Evolutionary conservation across 805 yeast genomes (phyloP).

Genomic region (Candida nanaspora): DNA sequence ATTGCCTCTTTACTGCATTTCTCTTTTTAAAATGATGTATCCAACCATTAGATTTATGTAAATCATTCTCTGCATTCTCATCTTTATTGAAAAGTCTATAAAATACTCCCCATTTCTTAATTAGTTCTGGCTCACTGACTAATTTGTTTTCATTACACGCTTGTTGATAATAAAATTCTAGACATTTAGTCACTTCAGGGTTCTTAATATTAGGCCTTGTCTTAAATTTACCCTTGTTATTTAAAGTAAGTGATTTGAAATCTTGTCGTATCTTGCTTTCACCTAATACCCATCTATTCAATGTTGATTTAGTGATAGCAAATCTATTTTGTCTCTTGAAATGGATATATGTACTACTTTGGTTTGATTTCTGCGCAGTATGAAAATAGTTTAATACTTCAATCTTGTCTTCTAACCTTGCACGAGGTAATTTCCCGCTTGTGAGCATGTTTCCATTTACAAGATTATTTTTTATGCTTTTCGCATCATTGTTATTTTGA

Average conservation of each 20-base stretch:
- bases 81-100: conserved; percentile 14
- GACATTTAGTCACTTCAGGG: conserved; percentile 28
- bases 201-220: conserved; percentile 26
- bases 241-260: conserved; percentile 18
- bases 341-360: conserved; percentile 27
- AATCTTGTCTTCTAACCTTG: conserved; percentile 31
- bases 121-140: conserved; percentile 23
- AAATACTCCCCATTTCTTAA: conserved; percentile 23
- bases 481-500: too few relatives aligned
- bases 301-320: conserved; percentile 29
- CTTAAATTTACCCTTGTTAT: conserved; percentile 21
- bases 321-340: conserved; percentile 25
- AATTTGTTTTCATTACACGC: conserved; percentile 21
- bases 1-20: conserved; percentile 19
- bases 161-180: conserved; percentile 31
- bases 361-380: conserved; percentile 23
- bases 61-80: background rate
- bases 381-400: conserved; percentile 30
- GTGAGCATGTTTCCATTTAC: too few relatives aligned
- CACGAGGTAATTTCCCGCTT: conserved; percentile 21
- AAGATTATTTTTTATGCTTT: too few relatives aligned
- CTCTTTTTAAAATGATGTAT: conserved; percentile 30
- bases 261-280: conserved; percentile 25
- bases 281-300: conserved; percentile 32
- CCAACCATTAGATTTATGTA: conserved; percentile 32